Conservation (phyloP, 2,329 filamentous ascomycete genomes). For the Herpotrichia juniperi region DNA sequence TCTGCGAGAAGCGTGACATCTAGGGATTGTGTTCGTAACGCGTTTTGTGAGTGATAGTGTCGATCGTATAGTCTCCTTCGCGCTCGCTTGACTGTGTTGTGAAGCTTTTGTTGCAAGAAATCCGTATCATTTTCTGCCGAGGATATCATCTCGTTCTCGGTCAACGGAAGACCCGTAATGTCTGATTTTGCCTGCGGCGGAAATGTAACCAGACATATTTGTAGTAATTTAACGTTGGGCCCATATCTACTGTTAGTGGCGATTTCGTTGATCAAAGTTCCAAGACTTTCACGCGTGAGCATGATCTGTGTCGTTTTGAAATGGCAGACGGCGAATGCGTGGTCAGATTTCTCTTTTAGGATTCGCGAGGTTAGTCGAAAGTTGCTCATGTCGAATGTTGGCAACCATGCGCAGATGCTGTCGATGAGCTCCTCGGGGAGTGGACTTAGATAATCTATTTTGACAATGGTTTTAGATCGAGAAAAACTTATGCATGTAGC, state of each 20-base stretch:
- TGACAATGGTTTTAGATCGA: background rate
- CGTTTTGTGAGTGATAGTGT: constrained; percentile 8
- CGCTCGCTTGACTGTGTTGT: background rate
- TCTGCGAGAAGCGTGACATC: constrained; percentile 12
- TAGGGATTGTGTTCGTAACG: background rate
- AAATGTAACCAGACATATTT: constrained; percentile 2
- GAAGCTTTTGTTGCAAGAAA: background rate
- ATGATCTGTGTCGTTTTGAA: constrained; percentile 3
- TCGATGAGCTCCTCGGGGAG: constrained; percentile 6
- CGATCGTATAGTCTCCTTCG: constrained; percentile 6
- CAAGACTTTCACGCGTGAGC: constrained; percentile 5
- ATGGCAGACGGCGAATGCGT: background rate
- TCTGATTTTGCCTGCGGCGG: background rate
- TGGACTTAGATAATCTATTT: background rate
- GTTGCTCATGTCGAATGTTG: background rate
- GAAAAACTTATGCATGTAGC: too few relatives aligned
- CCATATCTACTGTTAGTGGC: background rate
- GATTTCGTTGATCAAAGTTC: background rate
- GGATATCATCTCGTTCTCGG: background rate
- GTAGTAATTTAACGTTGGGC: constrained; percentile 1
- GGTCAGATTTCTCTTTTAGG: background rate
- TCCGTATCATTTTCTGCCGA: too few relatives aligned
- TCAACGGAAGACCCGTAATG: background rate
- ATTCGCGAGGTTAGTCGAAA: background rate
- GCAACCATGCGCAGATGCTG: background rate